These are phyloP conservation scores for Termitomyces sp. DNA, from an alignment of 768 basidiomycete species.

Conservation along the genomic window DNA sequence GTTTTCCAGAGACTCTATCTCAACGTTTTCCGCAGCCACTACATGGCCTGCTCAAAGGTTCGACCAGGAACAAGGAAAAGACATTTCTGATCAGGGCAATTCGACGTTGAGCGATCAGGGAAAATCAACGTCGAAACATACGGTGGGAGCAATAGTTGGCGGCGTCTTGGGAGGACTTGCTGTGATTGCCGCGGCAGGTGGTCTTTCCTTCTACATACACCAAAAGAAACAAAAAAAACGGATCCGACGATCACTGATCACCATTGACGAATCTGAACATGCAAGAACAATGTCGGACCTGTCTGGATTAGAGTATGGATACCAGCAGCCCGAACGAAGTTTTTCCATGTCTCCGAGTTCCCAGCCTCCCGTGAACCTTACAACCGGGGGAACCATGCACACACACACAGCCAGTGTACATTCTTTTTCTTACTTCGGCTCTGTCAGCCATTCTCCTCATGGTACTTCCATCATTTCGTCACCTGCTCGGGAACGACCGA, in stretches of 20 bases:
- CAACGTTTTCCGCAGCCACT: constrained; percentile 24
- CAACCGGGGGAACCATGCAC: constrained; percentile 17
- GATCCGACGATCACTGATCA: background rate
- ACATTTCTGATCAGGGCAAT: constrained; percentile 21
- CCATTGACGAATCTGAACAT: constrained; percentile 2
- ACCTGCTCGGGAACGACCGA: constrained; percentile 3
- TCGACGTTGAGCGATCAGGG: background rate
- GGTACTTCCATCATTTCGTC: constrained; percentile 12
- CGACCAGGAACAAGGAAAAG: constrained; percentile 19
- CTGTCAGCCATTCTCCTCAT: constrained; percentile 15
- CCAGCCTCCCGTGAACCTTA: constrained; percentile 20
- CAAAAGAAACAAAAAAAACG: constrained; percentile 12
- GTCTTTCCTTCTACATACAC: constrained; percentile 22
- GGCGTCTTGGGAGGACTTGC: constrained; percentile 38
- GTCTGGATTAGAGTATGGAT: constrained; percentile 14
- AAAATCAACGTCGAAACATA: constrained; percentile 13
- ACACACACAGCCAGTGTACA: constrained; percentile 27
- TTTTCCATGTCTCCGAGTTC: constrained; percentile 20
- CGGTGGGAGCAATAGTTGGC: constrained; percentile 36
- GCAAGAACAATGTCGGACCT: constrained; percentile 13
- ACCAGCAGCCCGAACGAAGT: constrained; percentile 12
- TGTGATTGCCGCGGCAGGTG: constrained; percentile 22
- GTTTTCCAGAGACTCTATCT: background rate
- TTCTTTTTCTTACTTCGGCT: constrained; percentile 26
- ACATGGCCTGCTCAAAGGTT: constrained; percentile 26